These are phyloP conservation scores for Penicillium sp. DNA, from an alignment of 2,329 filamentous ascomycete genomes.

Conservation along the genomic window DNA sequence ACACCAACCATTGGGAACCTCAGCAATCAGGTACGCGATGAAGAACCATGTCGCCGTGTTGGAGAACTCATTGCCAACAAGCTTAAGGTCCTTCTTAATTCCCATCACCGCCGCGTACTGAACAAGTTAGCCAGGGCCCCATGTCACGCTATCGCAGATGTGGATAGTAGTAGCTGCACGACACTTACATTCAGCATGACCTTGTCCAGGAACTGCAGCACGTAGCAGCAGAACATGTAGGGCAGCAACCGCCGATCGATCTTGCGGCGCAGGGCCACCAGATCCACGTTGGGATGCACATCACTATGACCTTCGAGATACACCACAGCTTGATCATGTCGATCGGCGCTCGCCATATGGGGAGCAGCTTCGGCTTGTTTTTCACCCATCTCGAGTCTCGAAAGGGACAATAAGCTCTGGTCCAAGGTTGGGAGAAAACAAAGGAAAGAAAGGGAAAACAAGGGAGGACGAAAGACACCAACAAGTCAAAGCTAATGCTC, in stretches of 20 bases:
- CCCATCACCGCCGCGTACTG: slow-evolving; percentile 66
- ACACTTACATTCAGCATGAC: slow-evolving; percentile 33
- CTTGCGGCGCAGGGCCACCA: slow-evolving; percentile 30
- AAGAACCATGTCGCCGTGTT: slow-evolving; percentile 64
- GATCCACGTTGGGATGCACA: slow-evolving; percentile 16
- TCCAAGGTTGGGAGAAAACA: background rate
- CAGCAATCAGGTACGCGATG: slow-evolving; percentile 59
- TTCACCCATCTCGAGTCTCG: slow-evolving; percentile 21
- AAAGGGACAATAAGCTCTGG: background rate
- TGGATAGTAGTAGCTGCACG: background rate
- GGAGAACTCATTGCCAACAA: slow-evolving; percentile 62
- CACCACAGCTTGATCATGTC: slow-evolving; percentile 24
- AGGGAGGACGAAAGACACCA: background rate
- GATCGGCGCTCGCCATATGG: slow-evolving; percentile 1
- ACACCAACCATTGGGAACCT: slow-evolving; percentile 57
- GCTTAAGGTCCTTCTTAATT: slow-evolving; percentile 54
- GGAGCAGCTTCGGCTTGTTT: slow-evolving; percentile 10
- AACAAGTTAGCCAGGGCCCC: background rate
- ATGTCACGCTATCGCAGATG: background rate
- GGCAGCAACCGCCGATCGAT: slow-evolving; percentile 37
- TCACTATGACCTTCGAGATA: slow-evolving; percentile 24
- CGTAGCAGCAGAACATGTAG: slow-evolving; percentile 36
- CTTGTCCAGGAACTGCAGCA: slow-evolving; percentile 40
- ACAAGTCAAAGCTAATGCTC: background rate
- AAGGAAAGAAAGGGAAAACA: background rate